Evolutionary conservation across 345 rosid genomes (phyloP), one percentile per base, ranked within the genome.

Genomic region (Geranium brycei): DNA sequence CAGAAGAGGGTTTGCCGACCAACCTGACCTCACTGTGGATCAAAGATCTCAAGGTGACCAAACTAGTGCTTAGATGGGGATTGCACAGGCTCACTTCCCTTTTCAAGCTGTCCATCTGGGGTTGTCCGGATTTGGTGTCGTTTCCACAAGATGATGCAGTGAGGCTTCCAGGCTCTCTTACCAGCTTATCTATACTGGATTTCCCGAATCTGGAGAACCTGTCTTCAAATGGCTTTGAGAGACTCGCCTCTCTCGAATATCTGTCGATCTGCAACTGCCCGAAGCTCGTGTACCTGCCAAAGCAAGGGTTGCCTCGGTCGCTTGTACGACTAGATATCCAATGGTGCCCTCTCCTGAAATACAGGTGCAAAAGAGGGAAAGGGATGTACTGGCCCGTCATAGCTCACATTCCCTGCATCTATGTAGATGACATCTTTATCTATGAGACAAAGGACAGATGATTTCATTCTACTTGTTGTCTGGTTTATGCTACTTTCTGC

Each of bases 1-100:
- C 78, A 13, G 71, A 67, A n/a, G 66, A 71, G 12, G 69, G 78
- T 1, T 66, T 74, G 58, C 78, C 74, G 0, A 5, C 64, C 59
- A 70, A 71, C 17, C 51, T 75, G 1, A 51, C 28, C 13, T 64
- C 68, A 51, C 71, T 75, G 19, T 61, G 58, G 7, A 67, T 75
- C 63, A 41, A 59, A 35, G 59, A 64, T 51, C 71, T 74, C 4
- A 51, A 75, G 56, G 57, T 38, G 16, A 67, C 70, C 7, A 67
- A 51, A 41, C 71, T 62, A 12, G 16, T 63, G 13, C 32, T 62
- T 1, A 41, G 13, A 4, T 67, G 74, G 78, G 63, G 58, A 35
- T 31, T 69, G 28, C 63, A 41, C 30, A 69, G 72, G 32, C 63
- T 69, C 57, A 47, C 60, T 19, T 69, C 53, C 18, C 75, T 75